phyloP scores from a whole-genome alignment of 108 stramenopile species.

The Skeletonema menzelii region DNA sequence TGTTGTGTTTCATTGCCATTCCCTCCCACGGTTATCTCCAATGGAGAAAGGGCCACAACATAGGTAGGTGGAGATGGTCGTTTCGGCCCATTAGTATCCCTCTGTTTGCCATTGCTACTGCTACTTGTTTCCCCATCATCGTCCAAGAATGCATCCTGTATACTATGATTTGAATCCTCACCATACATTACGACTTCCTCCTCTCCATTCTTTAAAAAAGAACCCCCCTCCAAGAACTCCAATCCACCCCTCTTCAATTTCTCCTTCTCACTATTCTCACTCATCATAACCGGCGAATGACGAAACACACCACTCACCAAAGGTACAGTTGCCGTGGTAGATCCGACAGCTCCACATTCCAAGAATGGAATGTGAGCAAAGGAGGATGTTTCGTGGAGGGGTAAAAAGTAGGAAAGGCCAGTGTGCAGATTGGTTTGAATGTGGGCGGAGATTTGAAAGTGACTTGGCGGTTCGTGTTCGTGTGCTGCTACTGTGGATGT shows the following conservation, averaged over 20 bases:
- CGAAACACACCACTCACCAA: conserved; percentile 33
- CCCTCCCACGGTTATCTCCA: conserved; percentile 48
- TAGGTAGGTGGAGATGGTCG: conserved; percentile 35
- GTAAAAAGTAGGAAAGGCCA: conserved; percentile 36
- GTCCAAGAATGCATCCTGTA: neutral
- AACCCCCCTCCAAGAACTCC: neutral
- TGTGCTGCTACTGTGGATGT: neutral
- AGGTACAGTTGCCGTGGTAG: conserved; percentile 25
- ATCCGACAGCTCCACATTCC: conserved; percentile 44
- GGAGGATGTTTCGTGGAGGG: conserved; percentile 2
- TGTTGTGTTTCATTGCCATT: conserved; percentile 43
- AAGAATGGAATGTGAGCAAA: conserved; percentile 40
- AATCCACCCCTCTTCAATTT: neutral
- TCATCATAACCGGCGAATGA: conserved; percentile 10
- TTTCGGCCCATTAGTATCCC: conserved; percentile 5
- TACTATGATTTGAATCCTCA: neutral
- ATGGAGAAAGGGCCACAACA: conserved; percentile 35
- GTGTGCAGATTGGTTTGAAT: conserved; percentile 45
- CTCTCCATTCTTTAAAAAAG: neutral
- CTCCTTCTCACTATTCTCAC: neutral
- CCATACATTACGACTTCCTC: neutral
- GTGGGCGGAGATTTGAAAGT: conserved; percentile 36
- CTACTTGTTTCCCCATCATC: neutral
- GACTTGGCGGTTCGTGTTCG: conserved; percentile 34
- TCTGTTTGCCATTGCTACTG: neutral